Conservation (phyloP, 2,329 filamentous ascomycete genomes). For the Metarhizium humberi region DNA sequence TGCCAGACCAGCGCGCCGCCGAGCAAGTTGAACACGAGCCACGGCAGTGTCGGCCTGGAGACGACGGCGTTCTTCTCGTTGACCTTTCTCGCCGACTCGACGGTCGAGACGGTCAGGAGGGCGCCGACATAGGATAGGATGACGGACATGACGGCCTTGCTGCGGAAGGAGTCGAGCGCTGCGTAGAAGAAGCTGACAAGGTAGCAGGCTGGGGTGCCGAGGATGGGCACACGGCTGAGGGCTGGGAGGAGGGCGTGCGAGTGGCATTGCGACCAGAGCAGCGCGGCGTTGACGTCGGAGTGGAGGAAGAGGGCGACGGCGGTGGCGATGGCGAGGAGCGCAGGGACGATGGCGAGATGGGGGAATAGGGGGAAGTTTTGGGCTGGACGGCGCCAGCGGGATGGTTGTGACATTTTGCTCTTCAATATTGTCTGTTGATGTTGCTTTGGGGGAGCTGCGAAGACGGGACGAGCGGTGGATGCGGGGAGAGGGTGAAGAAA, state of each 20-base stretch:
- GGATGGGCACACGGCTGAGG: conserved; percentile 32
- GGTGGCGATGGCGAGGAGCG: conserved; percentile 35
- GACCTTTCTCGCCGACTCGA: conserved; percentile 38
- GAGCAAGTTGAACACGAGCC: conserved; percentile 39
- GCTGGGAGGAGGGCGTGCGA: conserved; percentile 33
- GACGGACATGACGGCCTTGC: conserved; percentile 29
- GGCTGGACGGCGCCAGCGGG: conserved; percentile 32
- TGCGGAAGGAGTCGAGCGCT: conserved; percentile 31
- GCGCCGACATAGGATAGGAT: conserved; percentile 35
- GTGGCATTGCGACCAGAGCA: conserved; percentile 46
- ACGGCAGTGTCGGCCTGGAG: conserved; percentile 28
- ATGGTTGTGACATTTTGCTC: neutral
- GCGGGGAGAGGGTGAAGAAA: neutral
- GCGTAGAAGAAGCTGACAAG: conserved; percentile 39
- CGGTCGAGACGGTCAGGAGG: conserved; percentile 37
- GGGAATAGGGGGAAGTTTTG: conserved; percentile 43
- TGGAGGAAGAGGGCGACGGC: conserved; percentile 31
- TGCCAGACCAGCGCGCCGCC: conserved; percentile 44
- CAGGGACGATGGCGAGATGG: conserved; percentile 39
- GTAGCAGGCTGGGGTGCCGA: conserved; percentile 40
- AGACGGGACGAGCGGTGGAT: neutral
- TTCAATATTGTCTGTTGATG: neutral
- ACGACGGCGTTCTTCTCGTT: conserved; percentile 26
- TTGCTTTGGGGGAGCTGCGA: neutral
- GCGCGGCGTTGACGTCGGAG: conserved; percentile 39